A percentile compares a stretch with the other conserved stretches of the same genome.
Conservation (phyloP, 345 rosid genomes). For the Lenwebbia sp. region DNA sequence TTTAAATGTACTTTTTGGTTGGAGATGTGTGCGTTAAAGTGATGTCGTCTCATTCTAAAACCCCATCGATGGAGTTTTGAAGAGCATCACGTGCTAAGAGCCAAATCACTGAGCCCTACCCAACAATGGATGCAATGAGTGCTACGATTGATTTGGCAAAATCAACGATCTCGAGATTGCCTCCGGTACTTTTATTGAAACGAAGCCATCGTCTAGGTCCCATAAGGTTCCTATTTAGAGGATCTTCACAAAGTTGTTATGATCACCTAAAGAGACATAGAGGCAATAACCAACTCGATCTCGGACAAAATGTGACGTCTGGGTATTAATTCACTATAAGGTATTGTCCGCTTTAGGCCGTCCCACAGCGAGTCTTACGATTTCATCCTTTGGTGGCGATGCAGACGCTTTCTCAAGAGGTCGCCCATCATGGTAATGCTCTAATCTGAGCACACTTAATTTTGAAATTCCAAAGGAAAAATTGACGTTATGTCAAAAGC, state of each 20-base stretch:
- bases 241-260: not conserved
- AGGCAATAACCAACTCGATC: not conserved
- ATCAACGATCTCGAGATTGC: not conserved
- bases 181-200: not conserved
- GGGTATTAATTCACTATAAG: too few relatives aligned
- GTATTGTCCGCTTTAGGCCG: too few relatives aligned
- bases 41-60: not conserved
- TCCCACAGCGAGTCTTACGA: too few relatives aligned
- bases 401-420: too few relatives aligned
- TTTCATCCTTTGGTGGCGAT: too few relatives aligned
- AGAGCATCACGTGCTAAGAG: not conserved
- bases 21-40: not conserved
- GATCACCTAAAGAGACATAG: not conserved
- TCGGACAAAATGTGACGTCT: not conserved
- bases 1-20: not conserved
- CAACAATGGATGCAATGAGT: not conserved
- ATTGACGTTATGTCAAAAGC: too few relatives aligned
- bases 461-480: too few relatives aligned
- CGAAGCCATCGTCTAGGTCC: not conserved
- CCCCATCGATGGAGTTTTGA: not conserved
- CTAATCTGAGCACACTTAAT: too few relatives aligned
- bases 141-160: not conserved
- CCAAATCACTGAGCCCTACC: not conserved
- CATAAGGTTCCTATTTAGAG: not conserved
- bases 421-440: too few relatives aligned